A percentile compares a stretch with the other conserved stretches of the same genome.
Conservation (phyloP, 495 filamentous ascomycete genomes). For the Penicillium waksmanii region DNA sequence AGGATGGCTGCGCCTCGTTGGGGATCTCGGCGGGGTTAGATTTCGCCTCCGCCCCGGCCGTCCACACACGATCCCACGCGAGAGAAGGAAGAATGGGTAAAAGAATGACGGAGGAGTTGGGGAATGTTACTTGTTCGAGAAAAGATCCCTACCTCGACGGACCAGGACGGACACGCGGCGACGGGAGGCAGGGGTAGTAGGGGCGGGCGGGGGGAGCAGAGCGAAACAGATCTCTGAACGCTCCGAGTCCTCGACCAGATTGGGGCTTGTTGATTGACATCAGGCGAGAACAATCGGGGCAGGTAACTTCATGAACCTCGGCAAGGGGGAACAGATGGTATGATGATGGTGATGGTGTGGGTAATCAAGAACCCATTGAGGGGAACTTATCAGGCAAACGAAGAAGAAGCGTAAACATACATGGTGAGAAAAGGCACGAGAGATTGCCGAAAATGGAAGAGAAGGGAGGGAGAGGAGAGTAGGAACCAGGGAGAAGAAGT, state of each 20-base stretch:
- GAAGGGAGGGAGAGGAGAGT: constrained; percentile 3
- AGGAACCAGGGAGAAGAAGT: constrained; percentile 12
- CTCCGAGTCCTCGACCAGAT: constrained; percentile 41
- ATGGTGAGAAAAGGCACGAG: constrained; percentile 17
- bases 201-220: constrained; percentile 35
- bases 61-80: constrained; percentile 6
- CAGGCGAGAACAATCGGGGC: constrained; percentile 36
- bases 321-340: constrained; percentile 8
- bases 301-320: background rate
- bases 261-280: constrained; percentile 47
- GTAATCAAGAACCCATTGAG: constrained; percentile 29
- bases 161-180: constrained; percentile 40
- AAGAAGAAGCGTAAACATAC: constrained; percentile 37
- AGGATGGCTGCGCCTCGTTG: constrained; percentile 15
- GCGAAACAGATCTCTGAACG: constrained; percentile 43
- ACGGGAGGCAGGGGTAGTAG: constrained; percentile 35
- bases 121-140: constrained; percentile 45
- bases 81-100: background rate
- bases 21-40: constrained; percentile 20
- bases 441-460: background rate
- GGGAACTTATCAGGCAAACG: constrained; percentile 19
- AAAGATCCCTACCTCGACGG: constrained; percentile 45
- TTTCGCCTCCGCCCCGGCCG: constrained; percentile 13
- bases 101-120: constrained; percentile 11
- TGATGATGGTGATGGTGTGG: constrained; percentile 2